These are phyloP conservation scores for Aspergillus ustus DNA, from an alignment of 2,329 filamentous ascomycete species.

Conservation along the genomic window DNA sequence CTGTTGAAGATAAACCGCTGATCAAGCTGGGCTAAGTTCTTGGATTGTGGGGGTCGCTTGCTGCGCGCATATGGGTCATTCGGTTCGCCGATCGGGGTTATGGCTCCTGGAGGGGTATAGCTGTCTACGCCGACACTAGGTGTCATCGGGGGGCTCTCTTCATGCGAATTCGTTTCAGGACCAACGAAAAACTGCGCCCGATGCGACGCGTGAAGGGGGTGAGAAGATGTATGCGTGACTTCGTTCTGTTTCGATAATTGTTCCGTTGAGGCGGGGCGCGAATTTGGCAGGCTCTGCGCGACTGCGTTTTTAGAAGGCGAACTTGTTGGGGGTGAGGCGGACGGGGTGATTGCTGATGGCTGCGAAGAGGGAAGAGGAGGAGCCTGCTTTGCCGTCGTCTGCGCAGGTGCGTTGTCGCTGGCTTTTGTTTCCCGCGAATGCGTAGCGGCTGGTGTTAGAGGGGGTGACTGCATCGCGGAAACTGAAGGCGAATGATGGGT, in stretches of 20 bases:
- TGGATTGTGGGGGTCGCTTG: conserved; percentile 72
- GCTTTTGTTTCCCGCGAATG: conserved; percentile 58
- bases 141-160: conserved; percentile 67
- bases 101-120: conserved; percentile 68
- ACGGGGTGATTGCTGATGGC: conserved; percentile 54
- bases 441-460: conserved; percentile 84
- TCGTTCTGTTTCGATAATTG: conserved; percentile 49
- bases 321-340: conserved; percentile 55
- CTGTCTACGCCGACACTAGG: conserved; percentile 50
- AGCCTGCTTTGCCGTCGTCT: conserved; percentile 39
- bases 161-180: conserved; percentile 60
- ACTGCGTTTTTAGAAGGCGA: conserved; percentile 35
- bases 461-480: conserved; percentile 81
- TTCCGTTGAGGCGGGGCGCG: conserved; percentile 47
- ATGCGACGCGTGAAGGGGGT: conserved; percentile 52
- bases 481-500: conserved; percentile 69
- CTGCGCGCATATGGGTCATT: conserved; percentile 88
- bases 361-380: conserved; percentile 26
- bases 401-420: conserved; percentile 36
- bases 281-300: conserved; percentile 42
- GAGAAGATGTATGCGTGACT: conserved; percentile 47
- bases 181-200: conserved; percentile 62
- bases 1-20: conserved; percentile 82
- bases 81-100: conserved; percentile 76
- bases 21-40: conserved; percentile 71